Evolutionary conservation across 306 rosid species (phyloP), one percentile per base, ranked within the genome.

Genomic region (Rosa chinensis): DNA sequence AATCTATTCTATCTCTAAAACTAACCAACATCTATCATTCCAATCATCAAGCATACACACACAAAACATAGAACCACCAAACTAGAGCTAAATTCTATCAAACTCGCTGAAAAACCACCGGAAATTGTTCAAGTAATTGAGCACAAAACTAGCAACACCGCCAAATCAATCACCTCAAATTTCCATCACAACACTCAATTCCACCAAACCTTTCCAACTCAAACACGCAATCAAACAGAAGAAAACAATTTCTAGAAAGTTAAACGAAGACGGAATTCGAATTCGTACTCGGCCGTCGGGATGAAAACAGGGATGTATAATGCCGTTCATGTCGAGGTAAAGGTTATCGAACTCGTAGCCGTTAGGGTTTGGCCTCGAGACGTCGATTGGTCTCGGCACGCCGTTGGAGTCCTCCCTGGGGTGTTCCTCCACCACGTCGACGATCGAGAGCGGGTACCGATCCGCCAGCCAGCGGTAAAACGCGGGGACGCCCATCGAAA

Each of bases 381-480:
- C 89, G 72, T 92, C 94, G 25, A 94, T 82, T 10, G 87, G 81
- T 0, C 39, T 23, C 17, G 77, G 37, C 59, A 66, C 79, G 20
- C 92, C 87, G 42, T 73, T 79, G 16, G 61, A 66, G 77, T 75
- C 82, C 77, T 67, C 80, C 49, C 44, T 11, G 9, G 93, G 63
- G 21, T 90, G 88, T 43, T 90, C 98, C 80, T 95, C 99, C 21
- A 90, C 90, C 43, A 89, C 98, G 45, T 95, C 99, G 76, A 70
- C 86, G 66, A 95, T 90, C 10, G 98, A 89, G 20, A 80, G 94
- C 1, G 98, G 97, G 69, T 90, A 95, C 32, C 99, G 97, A 89
- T 95, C 99, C 35, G 98, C 97, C 70, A 95, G 92, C 99, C 99
- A 95, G 86, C 99, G 92, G 85, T 90, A 95, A 79, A 95, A 95